Evolutionary conservation across 1,139 yeast species (phyloP), one percentile per base, ranked within the genome.

Genomic region (Pichia sp.): DNA sequence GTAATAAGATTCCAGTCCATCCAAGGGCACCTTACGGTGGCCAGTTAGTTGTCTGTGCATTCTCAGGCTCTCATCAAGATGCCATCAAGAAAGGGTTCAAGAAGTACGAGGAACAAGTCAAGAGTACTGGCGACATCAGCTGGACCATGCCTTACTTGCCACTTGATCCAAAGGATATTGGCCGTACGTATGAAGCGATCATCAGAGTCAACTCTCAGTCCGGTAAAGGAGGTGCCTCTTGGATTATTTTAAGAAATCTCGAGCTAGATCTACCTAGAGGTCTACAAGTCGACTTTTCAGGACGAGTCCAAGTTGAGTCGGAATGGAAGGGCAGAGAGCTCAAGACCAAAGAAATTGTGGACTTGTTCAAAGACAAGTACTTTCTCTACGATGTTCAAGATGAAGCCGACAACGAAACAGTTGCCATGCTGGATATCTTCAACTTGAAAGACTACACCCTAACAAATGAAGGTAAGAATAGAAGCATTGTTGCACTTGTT

Each of bases 161-260:
- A 57, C 80, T 93, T 72, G 99, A 93, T 73, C 99, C 99, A 64
- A 81, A 85, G 70, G 98, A 93, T 71, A 87, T 93, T 65, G 98
- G 98, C 57, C 85, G 98, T 74, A 92, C 89, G 55, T 93, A 93
- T 73, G 98, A 93, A 75, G 98, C 98, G 47, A 95, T 93, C 61
- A 93, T 93, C 68, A 84, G 99, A 72, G 98, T 93, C 72, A 93
- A 93, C 76, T 90, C 97, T 10, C 98, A 93, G 76, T 87, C 96
- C 31, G 99, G 99, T 68, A 93, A 93, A 75, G 98, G 98, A 69
- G 98, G 98, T 69, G 96, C 98, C 32, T 96, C 98, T 34, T 93
- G 98, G 97, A 87, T 93, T 62, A 87, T 93, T 67, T 80, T 90
- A 66, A 83, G 95, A 68, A 81, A 87, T 60, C 78, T 93, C 69